phyloP scores from a whole-genome alignment of 495 filamentous ascomycete genomes.

The Niebla homalea region DNA sequence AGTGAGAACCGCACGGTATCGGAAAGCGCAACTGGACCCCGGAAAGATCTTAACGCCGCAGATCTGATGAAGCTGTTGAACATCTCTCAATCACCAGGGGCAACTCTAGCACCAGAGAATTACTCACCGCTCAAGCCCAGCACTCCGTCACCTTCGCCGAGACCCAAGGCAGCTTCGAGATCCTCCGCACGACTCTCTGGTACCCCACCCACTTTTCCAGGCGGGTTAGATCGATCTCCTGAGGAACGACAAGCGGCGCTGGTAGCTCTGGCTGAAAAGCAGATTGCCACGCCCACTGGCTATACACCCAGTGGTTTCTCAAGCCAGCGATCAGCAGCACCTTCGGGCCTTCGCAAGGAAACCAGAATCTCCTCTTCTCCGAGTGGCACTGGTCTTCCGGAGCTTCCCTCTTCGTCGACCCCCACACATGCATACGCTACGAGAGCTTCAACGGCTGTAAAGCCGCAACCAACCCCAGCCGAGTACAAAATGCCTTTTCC shows the following conservation, averaged over 20 bases:
- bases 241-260: slow-evolving; percentile 1
- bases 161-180: slow-evolving; percentile 13
- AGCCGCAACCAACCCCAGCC: background rate
- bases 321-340: slow-evolving; percentile 8
- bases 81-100: slow-evolving; percentile 30
- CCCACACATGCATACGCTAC: slow-evolving; percentile 5
- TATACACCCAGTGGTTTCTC: slow-evolving; percentile 5
- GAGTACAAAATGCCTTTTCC: background rate
- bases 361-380: slow-evolving; percentile 8
- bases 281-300: background rate
- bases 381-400: background rate
- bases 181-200: slow-evolving; percentile 30
- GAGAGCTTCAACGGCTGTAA: background rate
- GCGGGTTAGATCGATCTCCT: background rate
- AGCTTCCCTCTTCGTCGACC: slow-evolving; percentile 10
- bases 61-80: slow-evolving; percentile 35
- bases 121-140: slow-evolving; percentile 9
- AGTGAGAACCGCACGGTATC: background rate
- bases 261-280: slow-evolving; percentile 7
- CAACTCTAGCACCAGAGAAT: slow-evolving; percentile 16
- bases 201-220: slow-evolving; percentile 20
- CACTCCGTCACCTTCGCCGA: slow-evolving; percentile 10
- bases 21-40: background rate
- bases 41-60: slow-evolving; percentile 23
- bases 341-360: slow-evolving; percentile 15